phyloP scores from a whole-genome alignment of 208 protist genomes.

The Wallacemonas collosoma region DNA sequence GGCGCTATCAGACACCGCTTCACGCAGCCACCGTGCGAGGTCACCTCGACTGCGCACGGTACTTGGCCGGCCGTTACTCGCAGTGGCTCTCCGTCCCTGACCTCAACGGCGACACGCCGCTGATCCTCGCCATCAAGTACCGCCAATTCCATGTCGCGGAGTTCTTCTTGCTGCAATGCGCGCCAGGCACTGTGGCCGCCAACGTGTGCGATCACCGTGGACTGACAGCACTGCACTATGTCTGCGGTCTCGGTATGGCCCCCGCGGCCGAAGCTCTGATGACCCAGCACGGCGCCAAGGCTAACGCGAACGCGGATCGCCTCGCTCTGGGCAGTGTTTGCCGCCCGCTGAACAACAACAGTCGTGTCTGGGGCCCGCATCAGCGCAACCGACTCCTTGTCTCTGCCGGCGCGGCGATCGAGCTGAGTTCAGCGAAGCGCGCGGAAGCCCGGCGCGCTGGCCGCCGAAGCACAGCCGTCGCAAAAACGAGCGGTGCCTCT shows the following conservation, averaged over 20 bases:
- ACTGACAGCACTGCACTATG: conserved; percentile 60
- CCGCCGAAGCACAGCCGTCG: background rate
- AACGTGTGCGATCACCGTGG: conserved; percentile 48
- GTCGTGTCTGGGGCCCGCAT: conserved; percentile 16
- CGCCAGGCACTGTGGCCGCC: conserved; percentile 40
- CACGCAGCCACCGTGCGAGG: conserved; percentile 64
- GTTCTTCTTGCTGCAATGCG: conserved; percentile 45
- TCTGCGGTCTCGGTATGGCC: conserved; percentile 51
- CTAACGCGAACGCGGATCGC: conserved; percentile 12
- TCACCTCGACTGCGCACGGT: conserved; percentile 42
- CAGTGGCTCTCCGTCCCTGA: conserved; percentile 39
- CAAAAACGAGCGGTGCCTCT: background rate
- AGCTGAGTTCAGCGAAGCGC: conserved; percentile 14
- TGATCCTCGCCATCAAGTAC: conserved; percentile 58
- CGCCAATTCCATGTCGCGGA: conserved; percentile 47
- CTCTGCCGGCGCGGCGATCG: background rate
- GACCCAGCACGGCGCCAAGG: conserved; percentile 56
- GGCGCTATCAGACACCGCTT: conserved; percentile 63
- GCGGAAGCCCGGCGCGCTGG: background rate
- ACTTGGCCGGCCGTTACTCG: conserved; percentile 45
- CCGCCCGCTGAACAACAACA: conserved; percentile 14
- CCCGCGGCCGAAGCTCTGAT: conserved; percentile 46
- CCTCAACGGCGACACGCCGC: conserved; percentile 68
- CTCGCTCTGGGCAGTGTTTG: conserved; percentile 8
- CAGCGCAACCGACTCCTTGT: conserved; percentile 15